Evolutionary conservation across 805 yeast species (phyloP), one percentile per base, ranked within the genome.

Genomic region (Tetrapisispora namnaoensis): DNA sequence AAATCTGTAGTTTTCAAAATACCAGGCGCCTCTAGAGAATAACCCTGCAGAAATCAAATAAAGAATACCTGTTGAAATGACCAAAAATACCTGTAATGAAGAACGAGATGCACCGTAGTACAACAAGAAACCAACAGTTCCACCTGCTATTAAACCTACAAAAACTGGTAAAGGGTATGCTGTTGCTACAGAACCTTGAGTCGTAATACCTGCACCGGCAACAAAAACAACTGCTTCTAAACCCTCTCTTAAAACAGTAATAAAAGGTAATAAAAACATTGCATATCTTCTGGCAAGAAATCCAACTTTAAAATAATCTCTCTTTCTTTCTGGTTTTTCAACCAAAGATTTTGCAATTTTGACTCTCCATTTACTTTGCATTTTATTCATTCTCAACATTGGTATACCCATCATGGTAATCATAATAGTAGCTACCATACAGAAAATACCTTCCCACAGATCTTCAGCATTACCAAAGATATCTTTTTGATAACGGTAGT

Each of bases 341-440:
- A 88, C 70, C 51, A 90, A 71, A 10, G 96, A 91, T 62, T 72
- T 77, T 28, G 97, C 96, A 64, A 91, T 86, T 72, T 91, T 91
- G 56, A 89, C 76, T 74, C 96, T 81, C 99, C 99, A 91, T 72
- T 91, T 91, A 57, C 80, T 91, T 71, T 88, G 89, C 95, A 90
- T 87, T 74, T 90, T 89, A 74, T 90, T 90, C 68, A 91, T 77
- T 70, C 98, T 80, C 63, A 91, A 77, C 96, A 91, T 86, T 50
- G 97, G 95, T 61, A 91, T 77, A 67, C 99, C 98, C 97, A 91
- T 90, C 59, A 84, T 59, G 13, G 96, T 79, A 63, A 91, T 91
- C 79, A 91, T 79, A 43, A 86, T 71, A 0, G 95, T 79, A 2
- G 98, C 99, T 66, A 91, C 81, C 56, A 91, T 71, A 70, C 95